These are phyloP conservation scores for Penicillium longicatenatum DNA, from an alignment of 495 filamentous ascomycete species.

Conservation along the genomic window DNA sequence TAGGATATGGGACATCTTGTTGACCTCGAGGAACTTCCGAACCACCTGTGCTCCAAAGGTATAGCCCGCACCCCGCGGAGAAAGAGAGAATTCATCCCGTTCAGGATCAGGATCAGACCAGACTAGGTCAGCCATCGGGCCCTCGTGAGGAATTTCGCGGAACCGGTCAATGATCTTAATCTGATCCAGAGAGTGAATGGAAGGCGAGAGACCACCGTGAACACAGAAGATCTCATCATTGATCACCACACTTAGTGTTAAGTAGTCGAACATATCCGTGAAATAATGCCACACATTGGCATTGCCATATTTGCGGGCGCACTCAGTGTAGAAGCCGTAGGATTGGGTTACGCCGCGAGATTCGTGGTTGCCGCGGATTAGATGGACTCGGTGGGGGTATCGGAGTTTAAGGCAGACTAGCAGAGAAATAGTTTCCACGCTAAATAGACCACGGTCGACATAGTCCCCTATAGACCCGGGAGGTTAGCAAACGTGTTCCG, in stretches of 20 bases:
- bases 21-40: constrained; percentile 95
- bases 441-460: constrained; percentile 95
- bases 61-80: constrained; percentile 91
- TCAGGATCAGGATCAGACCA: constrained; percentile 98
- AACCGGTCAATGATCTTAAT: constrained; percentile 99
- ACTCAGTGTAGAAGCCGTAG: constrained; percentile 99
- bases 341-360: constrained; percentile 96
- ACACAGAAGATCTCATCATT: constrained; percentile 99
- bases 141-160: constrained; percentile 96
- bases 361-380: constrained; percentile 97
- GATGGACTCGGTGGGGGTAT: constrained; percentile 87
- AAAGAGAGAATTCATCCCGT: constrained; percentile 92
- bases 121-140: constrained; percentile 98
- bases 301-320: constrained; percentile 95
- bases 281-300: constrained; percentile 99
- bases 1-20: constrained; percentile 94
- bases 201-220: constrained; percentile 91
- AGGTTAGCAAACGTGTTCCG: constrained; percentile 3
- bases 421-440: constrained; percentile 94
- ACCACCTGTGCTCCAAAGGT: constrained; percentile 97
- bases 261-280: constrained; percentile 99
- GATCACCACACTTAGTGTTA: constrained; percentile 94
- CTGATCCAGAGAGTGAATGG: constrained; percentile 97
- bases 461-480: constrained; percentile 72
- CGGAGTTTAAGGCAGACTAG: constrained; percentile 92